Base-by-base conservation (phyloP, 2,329 filamentous ascomycete species). In the Colletotrichum limetticola region DNA sequence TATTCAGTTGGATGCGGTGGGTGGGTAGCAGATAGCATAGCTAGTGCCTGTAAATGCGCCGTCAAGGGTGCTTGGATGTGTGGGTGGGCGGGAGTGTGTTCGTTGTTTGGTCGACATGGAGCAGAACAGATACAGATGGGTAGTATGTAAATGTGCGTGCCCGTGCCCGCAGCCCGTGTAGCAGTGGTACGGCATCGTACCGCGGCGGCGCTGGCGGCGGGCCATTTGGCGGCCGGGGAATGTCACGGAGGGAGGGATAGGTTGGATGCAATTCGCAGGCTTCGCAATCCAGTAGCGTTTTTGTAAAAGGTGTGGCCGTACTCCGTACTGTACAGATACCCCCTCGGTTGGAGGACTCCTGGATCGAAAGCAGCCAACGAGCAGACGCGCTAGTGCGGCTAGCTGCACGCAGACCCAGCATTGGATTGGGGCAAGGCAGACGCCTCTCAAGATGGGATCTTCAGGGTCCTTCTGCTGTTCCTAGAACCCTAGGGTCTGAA, bases 401-500 rank as follows among this genome's bases (percentile, higher is more conserved):
- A 72, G 70, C 60, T 72, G 49, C 66, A 65, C 60, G 60, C 66
- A 70, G 70, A 46, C 60, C 66, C 60, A 46, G 55, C 60, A 56
- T 61, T 65, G 60, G 70, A 37, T 61, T 61, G 60, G 66, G 60
- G 55, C 60, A 61, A 60, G 66, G 66, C 60, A 53, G 66, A 57
- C 66, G 56, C 70, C 60, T 72, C 28, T 49, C 66, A 14, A 60
- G 61, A 66, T 72, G 70, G 24, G 70, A 72, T 72, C 70, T 60
- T 72, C 70, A 72, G 70, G 70, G 70, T 72, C 70, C 42, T 72
- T 70, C 22, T 70, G 66, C 56, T 56, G 67, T 61, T 49, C 59
- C 59, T 56, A 61, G 22, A 55, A 28, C 26, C 14, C 24, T 42
- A 37, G 63, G 64, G 28, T 63, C 35, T 57, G 52, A 68, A 58